Percentiles rank a stretch among this genome's conserved stretches.
phyloP scores from a whole-genome alignment of 2,329 filamentous ascomycete genomes.

The Leptographium lundbergii region DNA sequence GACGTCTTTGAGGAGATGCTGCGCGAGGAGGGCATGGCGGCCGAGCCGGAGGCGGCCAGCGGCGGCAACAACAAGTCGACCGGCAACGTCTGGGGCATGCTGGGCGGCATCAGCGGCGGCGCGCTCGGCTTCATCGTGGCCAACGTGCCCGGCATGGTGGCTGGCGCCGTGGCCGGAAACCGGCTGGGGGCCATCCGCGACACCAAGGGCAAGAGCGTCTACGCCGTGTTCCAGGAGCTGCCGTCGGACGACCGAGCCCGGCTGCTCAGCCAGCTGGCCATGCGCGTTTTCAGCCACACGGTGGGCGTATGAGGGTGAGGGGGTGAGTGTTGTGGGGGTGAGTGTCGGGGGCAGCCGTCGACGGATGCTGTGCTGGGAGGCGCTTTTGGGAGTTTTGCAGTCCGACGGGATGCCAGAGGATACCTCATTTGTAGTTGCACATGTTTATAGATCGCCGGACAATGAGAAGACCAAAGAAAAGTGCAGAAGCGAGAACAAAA shows the following conservation, averaged over 20 bases:
- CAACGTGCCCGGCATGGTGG: conserved; percentile 79
- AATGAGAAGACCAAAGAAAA: neutral
- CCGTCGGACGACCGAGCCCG: conserved; percentile 71
- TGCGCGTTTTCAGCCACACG: conserved; percentile 73
- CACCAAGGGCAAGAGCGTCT: conserved; percentile 88
- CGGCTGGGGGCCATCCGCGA: conserved; percentile 81
- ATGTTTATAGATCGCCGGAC: too few species aligned
- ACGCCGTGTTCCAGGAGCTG: conserved; percentile 79
- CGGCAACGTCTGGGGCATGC: conserved; percentile 70
- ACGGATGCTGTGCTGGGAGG: too few species aligned
- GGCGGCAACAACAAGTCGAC: conserved; percentile 30
- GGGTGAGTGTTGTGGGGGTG: too few species aligned
- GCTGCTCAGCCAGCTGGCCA: conserved; percentile 71
- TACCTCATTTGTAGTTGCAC: too few species aligned
- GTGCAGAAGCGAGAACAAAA: neutral
- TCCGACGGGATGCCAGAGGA: too few species aligned
- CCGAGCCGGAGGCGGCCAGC: conserved; percentile 37
- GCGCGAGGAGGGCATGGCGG: conserved; percentile 72
- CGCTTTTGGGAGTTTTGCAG: too few species aligned
- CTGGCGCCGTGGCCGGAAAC: conserved; percentile 87
- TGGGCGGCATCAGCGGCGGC: conserved; percentile 78
- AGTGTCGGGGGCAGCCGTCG: too few species aligned
- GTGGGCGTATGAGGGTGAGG: conserved; percentile 36
- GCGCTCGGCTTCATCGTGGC: conserved; percentile 91
- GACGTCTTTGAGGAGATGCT: conserved; percentile 85